A percentile compares a stretch with the other conserved stretches of the same genome.
These are phyloP conservation scores for Neoboletus magnificus DNA, from an alignment of 768 basidiomycete genomes.

Conservation along the genomic window DNA sequence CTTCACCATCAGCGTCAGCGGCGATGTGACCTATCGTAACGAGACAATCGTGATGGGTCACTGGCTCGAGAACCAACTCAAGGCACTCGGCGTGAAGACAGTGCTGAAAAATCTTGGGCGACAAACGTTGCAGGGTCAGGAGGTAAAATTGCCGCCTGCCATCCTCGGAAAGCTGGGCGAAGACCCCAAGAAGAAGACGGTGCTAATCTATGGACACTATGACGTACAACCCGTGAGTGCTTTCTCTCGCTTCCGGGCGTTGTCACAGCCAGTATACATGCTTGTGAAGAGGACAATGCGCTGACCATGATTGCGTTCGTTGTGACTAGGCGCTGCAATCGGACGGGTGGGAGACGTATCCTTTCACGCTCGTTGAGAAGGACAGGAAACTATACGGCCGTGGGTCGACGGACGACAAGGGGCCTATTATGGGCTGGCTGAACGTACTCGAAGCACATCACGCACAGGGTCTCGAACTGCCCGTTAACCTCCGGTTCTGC, in stretches of 20 bases:
- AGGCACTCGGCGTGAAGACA: slow-evolving; percentile 74
- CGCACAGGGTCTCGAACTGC: slow-evolving; percentile 61
- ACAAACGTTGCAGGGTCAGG: slow-evolving; percentile 70
- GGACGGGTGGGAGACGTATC: slow-evolving; percentile 89
- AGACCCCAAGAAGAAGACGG: slow-evolving; percentile 88
- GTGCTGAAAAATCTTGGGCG: slow-evolving; percentile 71
- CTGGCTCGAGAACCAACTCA: slow-evolving; percentile 74
- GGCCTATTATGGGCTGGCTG: slow-evolving; percentile 84
- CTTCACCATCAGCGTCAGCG: slow-evolving; percentile 49
- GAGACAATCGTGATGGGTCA: slow-evolving; percentile 85
- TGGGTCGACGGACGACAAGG: slow-evolving; percentile 93
- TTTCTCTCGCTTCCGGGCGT: not conserved
- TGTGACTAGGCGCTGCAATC: slow-evolving; percentile 38
- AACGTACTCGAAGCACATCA: slow-evolving; percentile 86
- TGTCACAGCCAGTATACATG: not conserved
- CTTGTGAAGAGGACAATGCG: not conserved
- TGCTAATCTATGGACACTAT: slow-evolving; percentile 91
- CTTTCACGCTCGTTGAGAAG: slow-evolving; percentile 64
- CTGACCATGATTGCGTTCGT: not conserved
- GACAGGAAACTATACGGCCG: slow-evolving; percentile 73
- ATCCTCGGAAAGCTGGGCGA: slow-evolving; percentile 80
- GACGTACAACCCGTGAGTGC: slow-evolving; percentile 84
- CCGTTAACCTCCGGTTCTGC: slow-evolving; percentile 87
- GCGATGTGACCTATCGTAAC: slow-evolving; percentile 64
- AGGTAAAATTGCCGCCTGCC: slow-evolving; percentile 73